Base-by-base conservation (phyloP, 306 rosid species). In the Crotalaria pallida region DNA sequence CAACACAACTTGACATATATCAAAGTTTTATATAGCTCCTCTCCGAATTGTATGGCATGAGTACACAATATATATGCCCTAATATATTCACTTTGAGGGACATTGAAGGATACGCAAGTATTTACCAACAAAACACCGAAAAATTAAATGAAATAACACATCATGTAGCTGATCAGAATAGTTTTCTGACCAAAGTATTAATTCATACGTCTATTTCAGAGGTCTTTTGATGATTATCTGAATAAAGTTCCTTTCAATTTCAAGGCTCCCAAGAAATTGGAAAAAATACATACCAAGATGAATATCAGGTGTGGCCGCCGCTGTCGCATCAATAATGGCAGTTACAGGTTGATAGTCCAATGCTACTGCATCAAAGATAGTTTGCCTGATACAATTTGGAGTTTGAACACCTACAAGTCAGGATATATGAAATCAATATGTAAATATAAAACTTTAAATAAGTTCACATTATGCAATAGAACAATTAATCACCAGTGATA, bases 321-420 rank as follows among this genome's bases (percentile, higher is more conserved):
- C 98, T 2, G 98, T 87, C 53, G 98, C 96, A 70, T 94, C 98
- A 77, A 78, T 47, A 79, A 93, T 77, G 23, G 90, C 84, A 41
- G 89, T 84, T 31, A 93, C 85, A 40, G 87, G 81, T 45, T 65
- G 83, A 80, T 90, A 93, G 73, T 93, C 94, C 80, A 90, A 76
- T 71, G 87, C 92, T 52, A 90, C 92, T 22, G 92, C 98, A 75
- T 93, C 98, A 76, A 57, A 88, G 44, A 88, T 95, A 58, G 97
- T 94, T 82, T 90, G 97, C 72, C 98, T 79, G 63, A 94, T 90
- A 66, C 98, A 94, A 77, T 94, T 94, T 34, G 98, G 98, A 64
- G 97, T 90, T 86, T 94, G 98, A 70, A 94, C 92, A 65, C 97
- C 98, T 90, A 59, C 11, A 78, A 24, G 24, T 18, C 34, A 29